These are phyloP conservation scores for Fagopyrum homotropicum DNA, from an alignment of 148 eudicot species.

Conservation along the genomic window DNA sequence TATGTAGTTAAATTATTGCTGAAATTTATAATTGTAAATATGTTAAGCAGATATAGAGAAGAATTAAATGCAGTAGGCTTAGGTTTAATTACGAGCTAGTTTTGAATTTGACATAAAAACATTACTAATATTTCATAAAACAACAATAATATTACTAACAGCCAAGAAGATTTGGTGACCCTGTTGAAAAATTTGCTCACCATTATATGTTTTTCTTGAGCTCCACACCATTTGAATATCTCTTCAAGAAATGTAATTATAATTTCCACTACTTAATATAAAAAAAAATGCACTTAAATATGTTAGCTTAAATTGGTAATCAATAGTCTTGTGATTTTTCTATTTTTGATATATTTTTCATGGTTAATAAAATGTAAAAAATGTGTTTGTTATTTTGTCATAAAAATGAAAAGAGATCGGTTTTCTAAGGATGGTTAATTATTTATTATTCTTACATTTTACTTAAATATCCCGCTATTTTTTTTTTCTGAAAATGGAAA, in stretches of 20 bases:
- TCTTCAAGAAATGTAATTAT: background rate
- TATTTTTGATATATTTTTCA: background rate
- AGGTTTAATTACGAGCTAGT: background rate
- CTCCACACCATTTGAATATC: conserved; percentile 4
- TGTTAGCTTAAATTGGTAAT: background rate
- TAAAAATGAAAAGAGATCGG: too few species aligned
- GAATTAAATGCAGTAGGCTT: background rate
- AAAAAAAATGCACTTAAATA: background rate
- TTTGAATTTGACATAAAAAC: background rate
- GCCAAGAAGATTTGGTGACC: conserved; percentile 8
- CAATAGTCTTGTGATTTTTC: background rate
- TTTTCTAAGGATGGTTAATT: too few species aligned
- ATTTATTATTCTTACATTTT: too few species aligned
- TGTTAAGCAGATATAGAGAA: background rate
- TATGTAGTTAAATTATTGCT: too few species aligned
- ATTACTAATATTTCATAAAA: background rate
- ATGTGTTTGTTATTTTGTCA: too few species aligned
- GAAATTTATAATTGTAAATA: too few species aligned
- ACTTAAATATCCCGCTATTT: too few species aligned
- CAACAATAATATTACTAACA: background rate
- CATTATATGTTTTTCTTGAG: conserved; percentile 1
- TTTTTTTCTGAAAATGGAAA: too few species aligned
- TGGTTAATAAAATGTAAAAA: background rate
- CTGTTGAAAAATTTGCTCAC: background rate
- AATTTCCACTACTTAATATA: background rate